Evolutionary conservation across 768 basidiomycete genomes (phyloP).

Genomic region (Multifurca ochricompacta): DNA sequence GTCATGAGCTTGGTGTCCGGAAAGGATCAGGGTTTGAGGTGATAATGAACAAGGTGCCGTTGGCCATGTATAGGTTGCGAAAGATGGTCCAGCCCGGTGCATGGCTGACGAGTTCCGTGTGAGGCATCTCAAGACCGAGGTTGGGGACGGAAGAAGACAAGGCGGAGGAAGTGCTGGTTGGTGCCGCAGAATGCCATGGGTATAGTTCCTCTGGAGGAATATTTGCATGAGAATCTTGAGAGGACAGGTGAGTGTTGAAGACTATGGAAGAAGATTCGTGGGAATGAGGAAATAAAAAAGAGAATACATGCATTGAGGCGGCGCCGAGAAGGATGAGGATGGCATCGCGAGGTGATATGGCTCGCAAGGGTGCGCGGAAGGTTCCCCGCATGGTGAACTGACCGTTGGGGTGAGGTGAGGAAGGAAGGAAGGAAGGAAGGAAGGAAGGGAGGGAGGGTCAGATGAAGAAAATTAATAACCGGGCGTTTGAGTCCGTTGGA

Average conservation of each 20-base stretch:
- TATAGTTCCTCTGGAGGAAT: background rate
- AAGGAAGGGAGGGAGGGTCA: too few relatives aligned
- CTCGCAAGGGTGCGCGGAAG: conserved; percentile 16
- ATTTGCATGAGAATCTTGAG: conserved; percentile 1
- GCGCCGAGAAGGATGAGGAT: conserved; percentile 54
- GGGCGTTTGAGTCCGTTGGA: too few relatives aligned
- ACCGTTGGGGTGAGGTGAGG: too few relatives aligned
- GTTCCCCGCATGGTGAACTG: background rate
- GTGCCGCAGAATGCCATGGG: background rate
- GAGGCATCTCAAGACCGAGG: conserved; percentile 30
- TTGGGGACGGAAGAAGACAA: background rate
- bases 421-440: background rate
- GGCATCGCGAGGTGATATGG: conserved; percentile 48
- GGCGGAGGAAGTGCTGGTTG: background rate
- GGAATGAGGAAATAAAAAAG: conserved; percentile 28
- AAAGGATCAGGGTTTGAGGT: conserved; percentile 38
- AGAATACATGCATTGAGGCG: conserved; percentile 45
- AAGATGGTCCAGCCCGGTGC: conserved; percentile 84
- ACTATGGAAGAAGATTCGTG: conserved; percentile 1
- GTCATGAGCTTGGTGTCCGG: conserved; percentile 51
- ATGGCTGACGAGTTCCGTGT: conserved; percentile 53
- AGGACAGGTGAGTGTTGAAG: conserved; percentile 22
- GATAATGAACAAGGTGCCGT: conserved; percentile 72
- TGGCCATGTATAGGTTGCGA: conserved; percentile 75
- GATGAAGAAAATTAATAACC: too few relatives aligned